Conservation (phyloP, 2,329 filamentous ascomycete species). For the Ascochyta viciae-villosae region DNA sequence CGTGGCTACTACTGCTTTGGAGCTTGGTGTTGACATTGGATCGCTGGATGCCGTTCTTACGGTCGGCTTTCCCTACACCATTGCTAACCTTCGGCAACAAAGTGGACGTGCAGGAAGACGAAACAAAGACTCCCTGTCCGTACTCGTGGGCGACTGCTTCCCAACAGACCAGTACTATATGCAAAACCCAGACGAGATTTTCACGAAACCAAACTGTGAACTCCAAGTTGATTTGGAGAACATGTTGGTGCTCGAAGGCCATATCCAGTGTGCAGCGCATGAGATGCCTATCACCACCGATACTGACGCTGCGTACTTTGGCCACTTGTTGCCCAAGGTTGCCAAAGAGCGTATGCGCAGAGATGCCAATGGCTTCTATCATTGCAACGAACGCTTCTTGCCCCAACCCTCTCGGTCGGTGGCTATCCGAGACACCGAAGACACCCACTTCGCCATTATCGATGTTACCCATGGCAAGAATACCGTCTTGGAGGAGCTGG, state of each 20-base stretch:
- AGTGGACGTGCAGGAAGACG: constrained; percentile 89
- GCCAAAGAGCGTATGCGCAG: constrained; percentile 75
- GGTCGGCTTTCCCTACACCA: constrained; percentile 93
- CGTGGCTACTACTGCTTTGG: constrained; percentile 89
- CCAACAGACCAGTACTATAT: constrained; percentile 96
- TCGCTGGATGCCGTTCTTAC: constrained; percentile 92
- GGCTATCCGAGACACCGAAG: constrained; percentile 85
- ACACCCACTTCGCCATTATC: constrained; percentile 93
- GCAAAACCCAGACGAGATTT: constrained; percentile 92
- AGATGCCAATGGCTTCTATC: constrained; percentile 83
- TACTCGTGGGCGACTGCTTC: constrained; percentile 88
- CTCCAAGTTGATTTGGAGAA: constrained; percentile 92
- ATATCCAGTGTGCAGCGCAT: constrained; percentile 92
- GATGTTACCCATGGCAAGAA: constrained; percentile 86
- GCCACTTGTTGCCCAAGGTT: constrained; percentile 72
- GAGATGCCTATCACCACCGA: constrained; percentile 90
- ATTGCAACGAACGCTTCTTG: constrained; percentile 87
- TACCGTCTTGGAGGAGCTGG: constrained; percentile 90
- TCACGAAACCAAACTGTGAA: constrained; percentile 87
- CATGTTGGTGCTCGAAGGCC: constrained; percentile 88
- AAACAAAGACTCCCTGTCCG: constrained; percentile 90
- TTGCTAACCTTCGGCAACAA: constrained; percentile 92
- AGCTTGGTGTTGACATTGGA: constrained; percentile 94
- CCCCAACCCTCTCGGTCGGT: constrained; percentile 84
- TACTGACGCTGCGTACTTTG: constrained; percentile 81